Conservation (phyloP, 2,329 filamentous ascomycete genomes). For the Graphilbum fragrans region DNA sequence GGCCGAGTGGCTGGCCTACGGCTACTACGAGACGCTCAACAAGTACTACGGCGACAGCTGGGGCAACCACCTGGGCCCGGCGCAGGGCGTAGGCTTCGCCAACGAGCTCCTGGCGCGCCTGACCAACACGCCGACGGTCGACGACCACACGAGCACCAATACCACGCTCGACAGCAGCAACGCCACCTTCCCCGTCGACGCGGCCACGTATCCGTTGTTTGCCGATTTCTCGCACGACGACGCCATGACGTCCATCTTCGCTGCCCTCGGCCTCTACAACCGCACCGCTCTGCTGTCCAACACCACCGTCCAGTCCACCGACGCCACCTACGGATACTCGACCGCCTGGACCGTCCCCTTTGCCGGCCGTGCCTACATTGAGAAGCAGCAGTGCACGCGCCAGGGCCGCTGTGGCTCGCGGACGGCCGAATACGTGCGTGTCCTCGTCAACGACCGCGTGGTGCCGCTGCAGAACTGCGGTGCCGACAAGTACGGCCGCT, state of each 20-base stretch:
- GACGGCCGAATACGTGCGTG: constrained; percentile 59
- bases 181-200: constrained; percentile 59
- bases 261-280: constrained; percentile 70
- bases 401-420: constrained; percentile 8
- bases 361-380: constrained; percentile 65
- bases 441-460: constrained; percentile 75
- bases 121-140: constrained; percentile 41
- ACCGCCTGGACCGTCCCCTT: constrained; percentile 74
- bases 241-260: constrained; percentile 63
- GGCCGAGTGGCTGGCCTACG: constrained; percentile 63
- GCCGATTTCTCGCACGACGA: constrained; percentile 91
- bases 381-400: constrained; percentile 60
- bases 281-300: constrained; percentile 43
- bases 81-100: constrained; percentile 74
- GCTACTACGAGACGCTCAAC: constrained; percentile 65
- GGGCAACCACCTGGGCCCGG: constrained; percentile 67
- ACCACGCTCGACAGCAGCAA: constrained; percentile 55
- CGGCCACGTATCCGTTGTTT: constrained; percentile 40
- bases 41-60: constrained; percentile 75
- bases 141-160: constrained; percentile 65
- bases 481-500: constrained; percentile 58
- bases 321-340: constrained; percentile 53
- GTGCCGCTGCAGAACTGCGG: constrained; percentile 58
- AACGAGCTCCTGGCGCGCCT: constrained; percentile 79
- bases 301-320: constrained; percentile 32